Conservation (phyloP, 768 basidiomycete species). For the Leccinellum rugosiceps region DNA sequence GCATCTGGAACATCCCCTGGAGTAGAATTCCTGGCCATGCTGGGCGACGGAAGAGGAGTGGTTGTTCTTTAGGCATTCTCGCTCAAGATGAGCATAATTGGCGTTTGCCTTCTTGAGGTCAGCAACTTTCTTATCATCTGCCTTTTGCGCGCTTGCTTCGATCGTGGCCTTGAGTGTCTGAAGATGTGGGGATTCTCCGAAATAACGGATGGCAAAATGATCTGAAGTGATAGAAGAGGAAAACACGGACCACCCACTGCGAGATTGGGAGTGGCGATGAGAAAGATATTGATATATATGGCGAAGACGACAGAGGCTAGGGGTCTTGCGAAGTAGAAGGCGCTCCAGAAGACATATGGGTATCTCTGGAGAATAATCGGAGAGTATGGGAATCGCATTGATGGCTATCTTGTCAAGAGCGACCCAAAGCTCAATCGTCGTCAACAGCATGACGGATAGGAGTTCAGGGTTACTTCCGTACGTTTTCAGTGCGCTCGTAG, state of each 20-base stretch:
- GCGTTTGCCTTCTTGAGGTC: slow-evolving; percentile 29
- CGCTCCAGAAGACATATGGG: slow-evolving; percentile 17
- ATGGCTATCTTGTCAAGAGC: slow-evolving; percentile 17
- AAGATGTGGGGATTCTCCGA: slow-evolving; percentile 20
- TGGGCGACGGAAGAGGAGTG: neutral
- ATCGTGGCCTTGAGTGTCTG: slow-evolving; percentile 30
- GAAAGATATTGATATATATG: slow-evolving; percentile 29
- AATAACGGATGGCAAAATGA: slow-evolving; percentile 38
- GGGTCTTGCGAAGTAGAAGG: slow-evolving; percentile 27
- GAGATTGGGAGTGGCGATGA: too few relatives aligned
- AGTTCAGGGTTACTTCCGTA: slow-evolving; percentile 37
- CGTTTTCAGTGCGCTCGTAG: slow-evolving; percentile 16
- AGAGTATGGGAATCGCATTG: slow-evolving; percentile 23
- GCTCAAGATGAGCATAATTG: slow-evolving; percentile 16
- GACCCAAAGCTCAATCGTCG: slow-evolving; percentile 29
- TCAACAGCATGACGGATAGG: slow-evolving; percentile 41
- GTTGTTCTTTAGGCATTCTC: slow-evolving; percentile 3
- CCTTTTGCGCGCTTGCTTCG: slow-evolving; percentile 20
- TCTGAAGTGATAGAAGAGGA: slow-evolving; percentile 8
- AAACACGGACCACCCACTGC: slow-evolving; percentile 34
- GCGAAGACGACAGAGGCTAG: slow-evolving; percentile 28
- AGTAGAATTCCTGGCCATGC: slow-evolving; percentile 4
- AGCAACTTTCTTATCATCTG: slow-evolving; percentile 22
- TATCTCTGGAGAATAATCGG: slow-evolving; percentile 33
- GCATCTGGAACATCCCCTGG: slow-evolving; percentile 31